Evolutionary conservation across 106 monocot genomes (phyloP).

Genomic region (Dioscorea zingiberensis): DNA sequence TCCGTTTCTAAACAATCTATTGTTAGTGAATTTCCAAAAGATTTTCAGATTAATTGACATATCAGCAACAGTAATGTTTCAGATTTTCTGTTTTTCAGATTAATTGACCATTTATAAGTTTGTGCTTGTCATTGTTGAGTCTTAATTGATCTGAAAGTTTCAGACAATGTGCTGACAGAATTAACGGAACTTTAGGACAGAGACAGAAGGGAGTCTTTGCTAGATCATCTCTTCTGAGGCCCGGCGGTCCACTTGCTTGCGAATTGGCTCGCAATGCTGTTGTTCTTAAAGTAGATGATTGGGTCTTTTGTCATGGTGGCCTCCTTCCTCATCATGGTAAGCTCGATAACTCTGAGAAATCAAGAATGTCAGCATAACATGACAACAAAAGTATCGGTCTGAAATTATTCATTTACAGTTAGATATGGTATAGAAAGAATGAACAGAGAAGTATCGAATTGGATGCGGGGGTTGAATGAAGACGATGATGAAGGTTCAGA

Average conservation of each 20-base stretch:
- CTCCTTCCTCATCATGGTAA: slow-evolving; percentile 98
- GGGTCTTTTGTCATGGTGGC: slow-evolving; percentile 97
- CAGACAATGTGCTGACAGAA: slow-evolving; percentile 48
- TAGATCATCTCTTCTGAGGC: slow-evolving; percentile 76
- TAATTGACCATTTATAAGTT: no score
- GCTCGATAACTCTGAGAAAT: not conserved
- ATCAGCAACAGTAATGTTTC: no score
- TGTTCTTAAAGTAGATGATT: slow-evolving; percentile 69
- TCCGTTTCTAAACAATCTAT: no score
- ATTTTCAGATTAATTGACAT: no score
- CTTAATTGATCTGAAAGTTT: no score
- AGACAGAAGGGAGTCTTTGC: slow-evolving; percentile 74
- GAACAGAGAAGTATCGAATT: slow-evolving; percentile 74
- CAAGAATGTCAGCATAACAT: not conserved
- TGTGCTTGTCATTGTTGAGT: no score
- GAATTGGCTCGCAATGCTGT: slow-evolving; percentile 71
- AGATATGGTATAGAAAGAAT: slow-evolving; percentile 76
- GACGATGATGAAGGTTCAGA: slow-evolving; percentile 32
- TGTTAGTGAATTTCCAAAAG: no score
- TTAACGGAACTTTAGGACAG: slow-evolving; percentile 71
- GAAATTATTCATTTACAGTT: slow-evolving; percentile 30
- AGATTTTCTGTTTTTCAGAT: no score
- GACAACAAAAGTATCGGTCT: not conserved
- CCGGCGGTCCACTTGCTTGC: slow-evolving; percentile 69
- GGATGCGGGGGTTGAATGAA: slow-evolving; percentile 58